phyloP scores from a whole-genome alignment of 176 grass and related monocot genomes.

The Avena atlantica region DNA sequence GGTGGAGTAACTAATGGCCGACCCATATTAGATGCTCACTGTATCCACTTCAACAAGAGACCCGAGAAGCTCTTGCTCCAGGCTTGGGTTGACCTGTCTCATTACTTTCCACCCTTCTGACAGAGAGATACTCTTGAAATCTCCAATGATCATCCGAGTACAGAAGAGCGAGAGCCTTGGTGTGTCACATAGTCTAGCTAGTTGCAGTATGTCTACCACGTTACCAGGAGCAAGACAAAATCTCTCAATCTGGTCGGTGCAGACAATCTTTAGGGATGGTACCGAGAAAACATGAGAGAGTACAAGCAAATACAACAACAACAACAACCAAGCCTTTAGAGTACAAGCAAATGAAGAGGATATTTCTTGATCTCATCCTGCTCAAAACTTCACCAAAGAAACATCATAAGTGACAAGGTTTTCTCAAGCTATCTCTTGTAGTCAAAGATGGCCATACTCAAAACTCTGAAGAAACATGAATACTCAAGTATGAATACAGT shows the following conservation, averaged over 20 bases:
- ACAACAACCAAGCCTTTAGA: too few relatives aligned
- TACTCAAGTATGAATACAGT: not conserved
- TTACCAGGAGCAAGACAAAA: conserved; percentile 68
- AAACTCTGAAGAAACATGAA: conserved; percentile 4
- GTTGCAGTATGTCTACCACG: conserved; percentile 75
- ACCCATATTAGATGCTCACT: conserved; percentile 39
- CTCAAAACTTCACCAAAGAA: conserved; percentile 57
- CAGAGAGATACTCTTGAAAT: conserved; percentile 59
- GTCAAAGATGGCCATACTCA: not conserved
- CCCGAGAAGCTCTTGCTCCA: conserved; percentile 74
- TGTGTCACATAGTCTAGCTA: conserved; percentile 71
- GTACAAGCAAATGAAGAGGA: conserved; percentile 70
- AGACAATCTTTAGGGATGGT: conserved; percentile 60
- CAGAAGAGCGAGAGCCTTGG: conserved; percentile 65
- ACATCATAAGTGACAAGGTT: not conserved
- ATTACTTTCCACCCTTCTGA: conserved; percentile 85
- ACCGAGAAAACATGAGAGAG: conserved; percentile 74
- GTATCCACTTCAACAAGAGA: conserved; percentile 58
- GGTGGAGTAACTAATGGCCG: not conserved
- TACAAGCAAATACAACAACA: not conserved
- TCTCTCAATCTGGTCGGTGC: conserved; percentile 62
- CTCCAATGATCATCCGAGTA: conserved; percentile 61
- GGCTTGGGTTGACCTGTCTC: conserved; percentile 55
- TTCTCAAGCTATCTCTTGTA: not conserved
- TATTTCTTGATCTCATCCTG: conserved; percentile 70